Conservation (phyloP, 768 basidiomycete species). For the Lactifluus piperatus region DNA sequence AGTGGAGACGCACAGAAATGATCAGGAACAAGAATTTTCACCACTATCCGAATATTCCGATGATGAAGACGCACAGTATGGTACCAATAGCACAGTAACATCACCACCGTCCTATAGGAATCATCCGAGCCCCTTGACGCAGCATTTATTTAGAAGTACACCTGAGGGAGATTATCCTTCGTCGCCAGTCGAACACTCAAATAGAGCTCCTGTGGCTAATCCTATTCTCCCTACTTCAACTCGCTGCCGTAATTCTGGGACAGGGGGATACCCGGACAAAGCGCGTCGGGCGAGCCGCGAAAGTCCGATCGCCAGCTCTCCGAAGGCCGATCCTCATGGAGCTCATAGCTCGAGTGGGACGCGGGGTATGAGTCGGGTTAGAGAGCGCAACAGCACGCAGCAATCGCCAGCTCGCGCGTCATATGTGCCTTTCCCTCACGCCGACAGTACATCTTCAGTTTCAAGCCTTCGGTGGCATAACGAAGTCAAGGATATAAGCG, state of each 20-base stretch:
- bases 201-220: neutral
- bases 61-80: conserved; percentile 2
- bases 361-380: conserved; percentile 9
- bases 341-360: neutral
- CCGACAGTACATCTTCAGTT: conserved; percentile 7
- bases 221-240: neutral
- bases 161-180: neutral
- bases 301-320: neutral
- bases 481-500: conserved; percentile 8
- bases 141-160: neutral
- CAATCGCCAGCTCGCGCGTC: conserved; percentile 24
- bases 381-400: conserved; percentile 24
- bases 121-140: neutral
- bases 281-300: neutral
- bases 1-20: neutral
- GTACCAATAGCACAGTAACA: neutral
- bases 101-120: neutral
- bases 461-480: conserved; percentile 18
- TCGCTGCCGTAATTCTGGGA: neutral
- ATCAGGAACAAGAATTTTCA: neutral
- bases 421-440: conserved; percentile 10
- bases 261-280: neutral
- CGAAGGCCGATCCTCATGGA: neutral
- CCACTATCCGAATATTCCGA: conserved; percentile 13
- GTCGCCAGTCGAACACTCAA: neutral